Evolutionary conservation across 169 alveolate genomes (phyloP).

Genomic region (Ichthyophthirius multifiliis): DNA sequence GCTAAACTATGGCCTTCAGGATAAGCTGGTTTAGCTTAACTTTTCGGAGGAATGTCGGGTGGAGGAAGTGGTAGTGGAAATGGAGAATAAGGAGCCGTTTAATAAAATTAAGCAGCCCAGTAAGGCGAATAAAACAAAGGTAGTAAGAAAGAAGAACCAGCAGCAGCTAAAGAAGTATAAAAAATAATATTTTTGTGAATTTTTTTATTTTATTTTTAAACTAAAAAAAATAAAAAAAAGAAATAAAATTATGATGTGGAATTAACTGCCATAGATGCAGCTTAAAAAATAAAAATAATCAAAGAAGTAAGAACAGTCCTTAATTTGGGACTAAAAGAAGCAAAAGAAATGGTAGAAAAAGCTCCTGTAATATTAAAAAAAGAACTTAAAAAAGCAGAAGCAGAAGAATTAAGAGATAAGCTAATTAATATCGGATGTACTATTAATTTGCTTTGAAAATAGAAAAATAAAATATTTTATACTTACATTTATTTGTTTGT

Average conservation of each 20-base stretch:
- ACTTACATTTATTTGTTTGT: no score
- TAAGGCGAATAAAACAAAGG: slow-evolving; percentile 9
- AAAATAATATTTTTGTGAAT: not conserved
- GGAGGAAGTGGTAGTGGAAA: slow-evolving; percentile 44
- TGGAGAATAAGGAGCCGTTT: slow-evolving; percentile 20
- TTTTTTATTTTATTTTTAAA: not conserved
- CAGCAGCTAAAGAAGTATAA: slow-evolving; percentile 11
- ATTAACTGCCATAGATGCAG: slow-evolving; percentile 54
- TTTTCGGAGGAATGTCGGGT: slow-evolving; percentile 45
- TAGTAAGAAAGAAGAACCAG: slow-evolving; percentile 39
- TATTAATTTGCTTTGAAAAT: slow-evolving; percentile 26
- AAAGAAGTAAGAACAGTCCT: slow-evolving; percentile 64
- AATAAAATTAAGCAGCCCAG: not conserved
- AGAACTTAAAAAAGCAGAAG: slow-evolving; percentile 48
- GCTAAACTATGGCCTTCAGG: slow-evolving; percentile 65
- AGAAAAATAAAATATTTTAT: no score
- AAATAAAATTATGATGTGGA: slow-evolving; percentile 61
- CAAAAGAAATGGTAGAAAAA: slow-evolving; percentile 66
- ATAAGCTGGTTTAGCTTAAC: slow-evolving; percentile 37
- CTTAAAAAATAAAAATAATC: slow-evolving; percentile 53
- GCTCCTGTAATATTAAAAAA: slow-evolving; percentile 53
- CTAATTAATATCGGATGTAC: slow-evolving; percentile 37
- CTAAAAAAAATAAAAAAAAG: not conserved
- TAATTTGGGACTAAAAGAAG: slow-evolving; percentile 65
- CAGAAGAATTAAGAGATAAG: slow-evolving; percentile 47